Evolutionary conservation across 2,329 filamentous ascomycete genomes (phyloP).

Genomic region (Fusarium bactridioides): DNA sequence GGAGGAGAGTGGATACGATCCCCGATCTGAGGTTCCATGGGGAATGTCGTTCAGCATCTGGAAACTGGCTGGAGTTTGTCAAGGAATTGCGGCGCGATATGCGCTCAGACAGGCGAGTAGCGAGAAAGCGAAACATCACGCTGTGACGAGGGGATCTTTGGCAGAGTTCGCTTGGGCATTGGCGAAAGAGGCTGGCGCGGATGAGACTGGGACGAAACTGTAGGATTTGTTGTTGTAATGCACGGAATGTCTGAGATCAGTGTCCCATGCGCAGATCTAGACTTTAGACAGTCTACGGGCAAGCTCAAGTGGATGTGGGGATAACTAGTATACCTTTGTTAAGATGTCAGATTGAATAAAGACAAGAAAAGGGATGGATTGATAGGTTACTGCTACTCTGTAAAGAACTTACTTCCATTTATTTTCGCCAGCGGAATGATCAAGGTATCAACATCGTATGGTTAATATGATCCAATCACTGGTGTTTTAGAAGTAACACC

Average conservation of each 20-base stretch:
- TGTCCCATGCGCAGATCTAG: background rate
- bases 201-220: slow-evolving; percentile 39
- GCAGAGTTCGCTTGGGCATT: slow-evolving; percentile 81
- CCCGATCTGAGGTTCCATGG: slow-evolving; percentile 66
- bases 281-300: background rate
- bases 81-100: slow-evolving; percentile 91
- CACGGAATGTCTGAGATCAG: background rate
- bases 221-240: slow-evolving; percentile 17
- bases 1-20: slow-evolving; percentile 72
- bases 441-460: background rate
- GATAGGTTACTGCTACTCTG: background rate
- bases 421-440: background rate
- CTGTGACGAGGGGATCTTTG: slow-evolving; percentile 71
- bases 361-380: background rate
- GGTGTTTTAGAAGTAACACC: slow-evolving; percentile 12
- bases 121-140: slow-evolving; percentile 78
- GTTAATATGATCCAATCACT: slow-evolving; percentile 31
- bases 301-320: background rate
- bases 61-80: slow-evolving; percentile 69
- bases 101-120: slow-evolving; percentile 90
- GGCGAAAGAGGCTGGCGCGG: slow-evolving; percentile 58
- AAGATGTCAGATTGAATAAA: background rate
- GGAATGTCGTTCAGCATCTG: slow-evolving; percentile 70
- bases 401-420: background rate
- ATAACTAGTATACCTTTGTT: background rate